Conservation (phyloP, 371 early-diverging fungal genomes). For the Mortierella polycephala region DNA sequence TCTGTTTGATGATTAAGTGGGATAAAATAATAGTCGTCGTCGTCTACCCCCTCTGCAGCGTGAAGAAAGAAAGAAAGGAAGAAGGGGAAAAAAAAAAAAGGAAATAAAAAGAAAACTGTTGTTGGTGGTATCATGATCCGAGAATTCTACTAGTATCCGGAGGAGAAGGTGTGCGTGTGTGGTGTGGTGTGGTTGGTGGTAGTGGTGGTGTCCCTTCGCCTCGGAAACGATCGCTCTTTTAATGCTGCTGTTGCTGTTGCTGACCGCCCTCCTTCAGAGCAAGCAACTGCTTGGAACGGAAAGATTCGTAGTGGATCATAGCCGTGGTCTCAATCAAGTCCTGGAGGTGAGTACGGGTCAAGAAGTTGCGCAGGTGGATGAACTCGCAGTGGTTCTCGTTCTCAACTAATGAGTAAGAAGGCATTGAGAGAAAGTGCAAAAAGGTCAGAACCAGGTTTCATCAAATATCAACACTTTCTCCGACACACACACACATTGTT, state of each 20-base stretch:
- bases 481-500: too few relatives aligned
- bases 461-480: not conserved
- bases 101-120: too few relatives aligned
- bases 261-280: constrained; percentile 80
- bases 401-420: constrained; percentile 61
- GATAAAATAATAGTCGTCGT: too few relatives aligned
- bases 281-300: constrained; percentile 87
- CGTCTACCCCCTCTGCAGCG: too few relatives aligned
- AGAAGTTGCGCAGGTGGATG: constrained; percentile 85
- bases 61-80: too few relatives aligned
- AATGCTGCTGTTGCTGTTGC: constrained; percentile 38
- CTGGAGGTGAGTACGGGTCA: constrained; percentile 87
- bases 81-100: too few relatives aligned
- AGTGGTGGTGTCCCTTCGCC: too few relatives aligned
- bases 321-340: constrained; percentile 90
- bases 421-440: not conserved
- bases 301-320: constrained; percentile 90
- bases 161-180: too few relatives aligned
- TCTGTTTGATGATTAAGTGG: too few relatives aligned
- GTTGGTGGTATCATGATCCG: too few relatives aligned
- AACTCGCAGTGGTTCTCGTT: constrained; percentile 82
- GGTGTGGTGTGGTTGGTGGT: too few relatives aligned
- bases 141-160: too few relatives aligned
- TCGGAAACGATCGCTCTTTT: not conserved
- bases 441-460: not conserved